Evolutionary conservation across 1,139 yeast genomes (phyloP), one percentile per base, ranked within the genome.

Genomic region (Arxiozyma slooffiae): DNA sequence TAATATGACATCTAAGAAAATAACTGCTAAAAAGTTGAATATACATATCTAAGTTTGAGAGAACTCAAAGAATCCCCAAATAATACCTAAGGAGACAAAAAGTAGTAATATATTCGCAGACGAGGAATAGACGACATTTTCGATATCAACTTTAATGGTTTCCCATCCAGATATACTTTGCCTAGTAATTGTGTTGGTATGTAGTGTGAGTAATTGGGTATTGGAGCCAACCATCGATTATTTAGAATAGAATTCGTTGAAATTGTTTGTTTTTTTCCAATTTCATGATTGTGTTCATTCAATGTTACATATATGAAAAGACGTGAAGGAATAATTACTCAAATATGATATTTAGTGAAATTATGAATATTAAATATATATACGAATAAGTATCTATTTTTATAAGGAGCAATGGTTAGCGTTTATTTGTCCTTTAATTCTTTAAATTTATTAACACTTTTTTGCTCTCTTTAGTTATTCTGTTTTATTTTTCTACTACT

Each of bases 1-100:
- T 53, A 90, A 74, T 36, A 88, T 74, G 2, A 96, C 85, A 8
- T 98, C 98, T 61, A 92, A 74, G 18, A 98, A 98, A 38, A 92
- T 81, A 59, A 92, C 92, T 26, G 96, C 96, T 53, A 87, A 65
- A 71, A 92, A 92, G 66, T 92, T 92, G 60, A 88, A 71, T 67
- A 78, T 66, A 62, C 92, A 92, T 3, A 81, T 72, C 48, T 78
- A 73, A 46, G 75, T 73, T 14, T 95, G 73, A 7, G 81, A 71
- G 20, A 82, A 65, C 46, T 67, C 66, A 21, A 55, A 52, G 46
- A 52, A 56, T 3, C 92, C 96, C 26, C 92, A 82, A 16, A 80
- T 49, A 23, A 90, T 71, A n/a, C 97, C 98, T 24, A 92, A 61
- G 2, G 97, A 97, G 14, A 90, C 95, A 67, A 88, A 87, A 1